Percentiles rank a stretch among this genome's conserved stretches.
Conservation (phyloP, 176 grass and related monocot species). For the Bolboschoenus planiculmis region DNA sequence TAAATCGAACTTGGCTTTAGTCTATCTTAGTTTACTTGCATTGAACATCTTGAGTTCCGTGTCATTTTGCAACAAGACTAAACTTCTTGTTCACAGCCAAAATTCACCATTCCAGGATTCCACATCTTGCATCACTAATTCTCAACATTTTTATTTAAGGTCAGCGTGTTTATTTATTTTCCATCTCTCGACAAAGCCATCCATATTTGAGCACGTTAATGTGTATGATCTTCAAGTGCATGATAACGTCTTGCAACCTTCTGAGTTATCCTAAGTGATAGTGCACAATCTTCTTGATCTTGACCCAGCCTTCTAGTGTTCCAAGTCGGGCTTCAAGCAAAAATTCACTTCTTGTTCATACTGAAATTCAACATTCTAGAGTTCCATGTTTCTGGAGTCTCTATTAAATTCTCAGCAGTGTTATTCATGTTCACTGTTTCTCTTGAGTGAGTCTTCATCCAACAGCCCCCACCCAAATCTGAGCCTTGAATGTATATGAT, state of each 20-base stretch:
- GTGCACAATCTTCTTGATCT: neutral
- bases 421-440: neutral
- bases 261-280: neutral
- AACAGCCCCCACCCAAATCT: neutral
- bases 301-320: neutral
- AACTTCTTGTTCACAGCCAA: neutral
- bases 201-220: neutral
- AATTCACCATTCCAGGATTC: neutral
- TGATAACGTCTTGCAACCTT: neutral
- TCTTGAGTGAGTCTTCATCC: neutral
- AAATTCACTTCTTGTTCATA: neutral
- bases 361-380: neutral
- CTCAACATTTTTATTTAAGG: neutral
- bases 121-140: neutral
- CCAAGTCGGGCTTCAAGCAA: neutral
- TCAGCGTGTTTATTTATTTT: neutral
- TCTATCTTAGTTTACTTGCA: neutral
- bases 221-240: neutral
- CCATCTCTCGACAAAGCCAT: neutral
- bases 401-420: neutral
- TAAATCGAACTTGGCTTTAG: neutral
- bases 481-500: neutral
- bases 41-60: neutral
- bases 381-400: neutral
- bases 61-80: neutral